Percentiles rank a stretch among this genome's conserved stretches.
phyloP scores from a whole-genome alignment of 345 rosid genomes.

The Eucalyptus polybractea region DNA sequence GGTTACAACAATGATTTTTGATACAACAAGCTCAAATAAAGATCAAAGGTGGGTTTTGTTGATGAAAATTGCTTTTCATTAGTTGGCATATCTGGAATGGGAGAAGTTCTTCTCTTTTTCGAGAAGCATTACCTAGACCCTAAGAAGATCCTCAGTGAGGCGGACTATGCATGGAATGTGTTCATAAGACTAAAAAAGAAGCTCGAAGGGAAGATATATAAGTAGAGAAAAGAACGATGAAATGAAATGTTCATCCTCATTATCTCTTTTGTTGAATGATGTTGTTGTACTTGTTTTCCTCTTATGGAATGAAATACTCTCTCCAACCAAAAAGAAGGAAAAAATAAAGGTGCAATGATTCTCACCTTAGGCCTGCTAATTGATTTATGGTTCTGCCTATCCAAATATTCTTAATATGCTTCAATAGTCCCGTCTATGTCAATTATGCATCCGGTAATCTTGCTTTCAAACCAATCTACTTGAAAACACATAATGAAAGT shows the following conservation, averaged over 20 bases:
- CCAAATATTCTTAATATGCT: neutral
- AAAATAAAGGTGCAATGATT: neutral
- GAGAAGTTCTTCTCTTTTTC: neutral
- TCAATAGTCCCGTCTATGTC: accelerated
- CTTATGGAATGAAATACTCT: neutral
- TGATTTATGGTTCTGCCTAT: neutral
- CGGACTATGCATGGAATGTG: neutral
- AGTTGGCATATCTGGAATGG: neutral
- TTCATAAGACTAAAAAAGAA: neutral
- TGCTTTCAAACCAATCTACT: neutral
- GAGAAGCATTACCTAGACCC: neutral
- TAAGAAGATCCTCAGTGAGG: neutral
- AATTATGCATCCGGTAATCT: neutral
- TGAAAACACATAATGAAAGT: neutral
- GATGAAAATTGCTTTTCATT: neutral
- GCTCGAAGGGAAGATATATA: neutral
- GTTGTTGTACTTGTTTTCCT: neutral
- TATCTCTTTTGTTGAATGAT: neutral
- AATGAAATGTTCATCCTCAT: no score
- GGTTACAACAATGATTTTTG: neutral
- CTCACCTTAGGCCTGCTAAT: neutral
- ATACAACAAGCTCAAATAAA: neutral
- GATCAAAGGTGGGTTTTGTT: neutral
- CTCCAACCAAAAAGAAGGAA: neutral
- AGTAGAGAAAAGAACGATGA: neutral